Base-by-base conservation (phyloP, 192 early-diverging fungal species). In the Funneliformis mosseae region DNA sequence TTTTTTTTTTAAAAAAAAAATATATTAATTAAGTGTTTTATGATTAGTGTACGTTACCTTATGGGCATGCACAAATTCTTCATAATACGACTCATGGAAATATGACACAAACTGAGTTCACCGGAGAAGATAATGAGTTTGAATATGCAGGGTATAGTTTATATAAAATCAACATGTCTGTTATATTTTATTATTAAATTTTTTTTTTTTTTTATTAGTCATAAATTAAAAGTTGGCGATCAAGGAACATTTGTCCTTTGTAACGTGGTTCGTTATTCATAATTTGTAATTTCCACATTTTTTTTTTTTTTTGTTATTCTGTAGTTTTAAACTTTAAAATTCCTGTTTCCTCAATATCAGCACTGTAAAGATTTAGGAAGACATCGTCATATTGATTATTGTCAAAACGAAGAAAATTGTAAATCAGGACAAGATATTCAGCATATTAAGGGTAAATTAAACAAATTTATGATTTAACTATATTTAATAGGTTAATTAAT, bases 361-460 rank as follows among this genome's bases (percentile, higher is more conserved):
- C 64, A 43, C 39, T 81, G 81, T 45, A 50, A 77, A 61, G 46
- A 59, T 12, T n/a, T 48, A 14, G 64, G 75, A 9, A 60, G 63
- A 7, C 81, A 81, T 75, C 28, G 48, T 39, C 81, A 81, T 59
- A 67, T 81, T 10, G 81, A 81, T 55, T 81, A 77, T 50, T 81
- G 81, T 8, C 43, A 77, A 67, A 50, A 61, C 68, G 9, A 2
- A 4, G 48, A 66, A 18, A 38, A 16, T 50, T 81, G 81, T 7
- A 41, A 76, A 68, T 2, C 2, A 8, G 41, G 60, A 8, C 16
- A 21, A 6, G 28, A 77, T 23, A 61, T 48, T 23, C 25, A 59
- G 42, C 78, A 79, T 18, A 60, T 71, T 12, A 39, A 79, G 41
- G 78, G 78, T 63, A 76, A 38, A 0, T 63, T 38, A 23, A 8